These are phyloP conservation scores for Venturia nashicola DNA, from an alignment of 2,329 filamentous ascomycete species.

Conservation along the genomic window DNA sequence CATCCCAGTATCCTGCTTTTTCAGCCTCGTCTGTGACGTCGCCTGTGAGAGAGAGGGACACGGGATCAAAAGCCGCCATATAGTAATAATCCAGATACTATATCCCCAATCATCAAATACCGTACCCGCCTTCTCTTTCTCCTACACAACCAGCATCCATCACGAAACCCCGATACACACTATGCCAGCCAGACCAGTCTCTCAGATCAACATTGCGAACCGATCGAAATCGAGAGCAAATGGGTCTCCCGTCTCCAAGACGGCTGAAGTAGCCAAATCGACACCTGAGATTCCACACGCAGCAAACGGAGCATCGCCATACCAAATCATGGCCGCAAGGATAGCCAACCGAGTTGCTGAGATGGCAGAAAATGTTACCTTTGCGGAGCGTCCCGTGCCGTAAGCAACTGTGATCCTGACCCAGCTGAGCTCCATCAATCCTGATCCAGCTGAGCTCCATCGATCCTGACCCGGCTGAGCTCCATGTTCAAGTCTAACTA, in stretches of 20 bases:
- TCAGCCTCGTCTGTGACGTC: constrained; percentile 4
- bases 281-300: constrained; percentile 7
- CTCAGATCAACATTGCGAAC: constrained; percentile 3
- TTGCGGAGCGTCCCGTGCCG: constrained; percentile 14
- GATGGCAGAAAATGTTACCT: constrained; percentile 41
- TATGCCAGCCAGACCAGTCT: neutral
- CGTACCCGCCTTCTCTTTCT: neutral
- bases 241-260: neutral
- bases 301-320: constrained; percentile 26
- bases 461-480: too few relatives aligned
- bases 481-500: neutral
- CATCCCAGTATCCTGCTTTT: neutral
- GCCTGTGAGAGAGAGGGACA: too few relatives aligned
- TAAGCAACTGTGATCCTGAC: constrained; percentile 15
- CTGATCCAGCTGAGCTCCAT: too few relatives aligned
- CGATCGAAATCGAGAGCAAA: neutral
- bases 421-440: too few relatives aligned
- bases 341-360: constrained; percentile 40
- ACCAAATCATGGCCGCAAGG: constrained; percentile 37
- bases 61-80: too few relatives aligned
- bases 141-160: neutral
- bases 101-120: too few relatives aligned
- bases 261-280: constrained; percentile 6
- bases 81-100: too few relatives aligned
- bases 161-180: neutral